Conservation (phyloP, 208 protist genomes). For the Crithidia expoeki region DNA sequence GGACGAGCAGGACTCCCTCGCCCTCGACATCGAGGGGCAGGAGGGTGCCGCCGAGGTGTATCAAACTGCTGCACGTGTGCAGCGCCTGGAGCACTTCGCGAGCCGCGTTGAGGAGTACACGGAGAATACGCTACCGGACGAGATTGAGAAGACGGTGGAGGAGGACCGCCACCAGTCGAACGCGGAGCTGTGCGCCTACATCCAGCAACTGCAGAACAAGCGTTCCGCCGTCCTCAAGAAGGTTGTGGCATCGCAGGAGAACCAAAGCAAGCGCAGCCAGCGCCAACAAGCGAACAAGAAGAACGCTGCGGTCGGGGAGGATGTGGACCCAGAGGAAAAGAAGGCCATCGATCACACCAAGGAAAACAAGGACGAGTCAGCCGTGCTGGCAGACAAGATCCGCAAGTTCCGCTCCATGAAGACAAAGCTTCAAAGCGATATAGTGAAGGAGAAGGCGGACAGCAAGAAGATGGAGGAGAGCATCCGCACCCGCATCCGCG, state of each 20-base stretch:
- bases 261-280: slow-evolving; percentile 30
- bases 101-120: slow-evolving; percentile 40
- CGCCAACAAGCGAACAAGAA: not conserved
- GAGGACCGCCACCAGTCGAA: slow-evolving; percentile 63
- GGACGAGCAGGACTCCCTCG: slow-evolving; percentile 75
- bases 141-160: slow-evolving; percentile 58
- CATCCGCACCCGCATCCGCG: slow-evolving; percentile 44
- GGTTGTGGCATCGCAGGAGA: slow-evolving; percentile 49
- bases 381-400: slow-evolving; percentile 50
- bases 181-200: slow-evolving; percentile 72
- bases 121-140: slow-evolving; percentile 48
- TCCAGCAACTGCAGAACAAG: slow-evolving; percentile 64
- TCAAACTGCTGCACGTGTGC: slow-evolving; percentile 70
- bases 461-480: slow-evolving; percentile 47
- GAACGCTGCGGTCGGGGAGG: slow-evolving; percentile 18
- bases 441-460: slow-evolving; percentile 48
- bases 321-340: slow-evolving; percentile 43
- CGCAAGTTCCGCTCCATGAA: slow-evolving; percentile 62
- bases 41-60: slow-evolving; percentile 52
- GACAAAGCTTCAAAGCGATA: slow-evolving; percentile 68
- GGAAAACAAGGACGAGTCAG: slow-evolving; percentile 40
- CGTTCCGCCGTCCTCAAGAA: slow-evolving; percentile 50
- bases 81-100: slow-evolving; percentile 72
- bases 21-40: slow-evolving; percentile 64
- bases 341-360: slow-evolving; percentile 45